phyloP scores from a whole-genome alignment of 352 stramenopile genomes.

The Phytophthora kernoviae region DNA sequence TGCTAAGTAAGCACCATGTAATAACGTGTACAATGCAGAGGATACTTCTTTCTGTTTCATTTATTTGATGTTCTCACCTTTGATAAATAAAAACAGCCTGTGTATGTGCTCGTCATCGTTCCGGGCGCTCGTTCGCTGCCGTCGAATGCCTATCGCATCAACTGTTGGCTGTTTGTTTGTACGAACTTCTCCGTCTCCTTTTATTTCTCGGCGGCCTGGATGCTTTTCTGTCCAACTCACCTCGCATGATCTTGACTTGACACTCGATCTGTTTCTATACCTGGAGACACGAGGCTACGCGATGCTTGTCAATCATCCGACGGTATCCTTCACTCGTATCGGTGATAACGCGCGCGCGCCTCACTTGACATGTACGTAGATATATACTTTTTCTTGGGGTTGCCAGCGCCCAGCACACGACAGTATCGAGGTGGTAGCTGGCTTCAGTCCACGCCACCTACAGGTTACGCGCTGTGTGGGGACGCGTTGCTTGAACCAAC shows the following conservation, averaged over 20 bases:
- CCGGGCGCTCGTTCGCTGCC: conserved; percentile 43
- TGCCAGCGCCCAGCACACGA: too few species aligned
- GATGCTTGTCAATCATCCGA: conserved; percentile 19
- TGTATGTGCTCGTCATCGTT: conserved; percentile 40
- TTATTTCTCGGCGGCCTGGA: conserved; percentile 18
- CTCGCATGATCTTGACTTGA: conserved; percentile 26
- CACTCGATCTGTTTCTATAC: conserved; percentile 40
- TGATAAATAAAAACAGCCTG: conserved; percentile 48
- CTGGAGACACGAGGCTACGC: conserved; percentile 21
- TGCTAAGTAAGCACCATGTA: too few species aligned
- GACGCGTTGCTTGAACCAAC: conserved; percentile 51
- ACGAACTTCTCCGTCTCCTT: conserved; percentile 38
- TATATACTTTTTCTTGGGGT: conserved; percentile 29
- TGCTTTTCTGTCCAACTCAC: conserved; percentile 11
- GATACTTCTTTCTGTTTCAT: conserved; percentile 33
- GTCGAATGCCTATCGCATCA: conserved; percentile 46
- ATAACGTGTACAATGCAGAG: conserved; percentile 7
- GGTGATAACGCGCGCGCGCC: conserved; percentile 13
- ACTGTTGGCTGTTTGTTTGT: conserved; percentile 42
- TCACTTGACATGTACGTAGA: conserved; percentile 42
- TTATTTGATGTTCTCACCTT: conserved; percentile 29
- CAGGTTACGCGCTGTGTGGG: conserved; percentile 44
- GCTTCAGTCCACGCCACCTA: too few species aligned
- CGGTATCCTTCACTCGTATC: conserved; percentile 7
- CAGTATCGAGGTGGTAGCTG: too few species aligned